Base-by-base conservation (phyloP, 2,329 filamentous ascomycete genomes). In the Xylaria digitata region DNA sequence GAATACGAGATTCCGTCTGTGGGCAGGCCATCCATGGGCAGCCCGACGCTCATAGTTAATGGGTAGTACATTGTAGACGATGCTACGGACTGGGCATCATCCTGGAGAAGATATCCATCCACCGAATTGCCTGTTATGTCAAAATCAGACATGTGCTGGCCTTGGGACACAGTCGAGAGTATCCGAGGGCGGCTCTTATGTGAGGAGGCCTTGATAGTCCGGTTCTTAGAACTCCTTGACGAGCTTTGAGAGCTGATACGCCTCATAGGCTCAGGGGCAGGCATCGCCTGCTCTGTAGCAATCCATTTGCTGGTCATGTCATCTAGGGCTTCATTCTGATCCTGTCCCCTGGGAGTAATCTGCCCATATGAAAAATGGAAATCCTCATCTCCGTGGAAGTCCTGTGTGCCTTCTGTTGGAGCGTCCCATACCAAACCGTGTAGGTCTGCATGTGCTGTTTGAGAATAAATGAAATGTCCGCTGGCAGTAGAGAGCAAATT, bases 371-470 rank as follows among this genome's bases (percentile, higher is more conserved):
- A 81, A 77, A 84, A 85, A 74, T 83, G 78, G 78, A 81, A 85
- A 63, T 87, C 85, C 80, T 87, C 86, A 70, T 87, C 85, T 82
- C 82, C 84, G 74, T 81, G 82, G 78, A 87, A 86, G 84, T 85
- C 86, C 83, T 87, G 86, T 85, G 84, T 75, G 75, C 85, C 85
- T 84, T 88, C 86, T 82, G 80, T 80, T 82, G 84, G 80, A 76
- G 83, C 76, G 73, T 83, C 85, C 86, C 86, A 88, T 75, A 84
- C 80, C 77, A 84, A 82, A 81, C 84, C 82, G 74, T 78, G 78
- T 67, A 86, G 82, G 82, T 86, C 85, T 76, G 83, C 80, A 82
- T 85, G 84, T 85, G 84, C 86, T 84, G 85, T 85, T 77, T 87
- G 85, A 83, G 83, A 83, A 79, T 84, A 86, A 80, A 85, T 82